Evolutionary conservation across 108 stramenopile species (phyloP), one percentile per base, ranked within the genome.

Genomic region (Nannochloropsis oceanica): DNA sequence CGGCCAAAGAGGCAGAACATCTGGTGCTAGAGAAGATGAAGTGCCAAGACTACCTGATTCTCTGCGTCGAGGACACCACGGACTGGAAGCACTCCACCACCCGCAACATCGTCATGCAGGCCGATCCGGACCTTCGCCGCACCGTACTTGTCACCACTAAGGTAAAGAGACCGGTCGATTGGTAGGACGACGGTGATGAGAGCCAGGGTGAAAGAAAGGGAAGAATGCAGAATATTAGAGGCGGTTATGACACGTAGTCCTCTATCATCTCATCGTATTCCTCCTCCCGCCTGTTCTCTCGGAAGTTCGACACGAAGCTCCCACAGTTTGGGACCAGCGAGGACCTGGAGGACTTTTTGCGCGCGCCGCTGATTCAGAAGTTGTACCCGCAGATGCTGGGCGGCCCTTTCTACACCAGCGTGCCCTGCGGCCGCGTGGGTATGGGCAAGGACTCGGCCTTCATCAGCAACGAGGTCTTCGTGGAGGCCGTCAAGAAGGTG

Each of bases 91-190:
- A 95, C 87, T 94, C 94, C 27, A 90, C 93, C 14, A 95, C 94
- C 10, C 91, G 95, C 26, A 91, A 92, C 84, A 13, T 92, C 42
- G 91, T 91, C 50, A 89, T 87, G 24, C 91, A 91, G 86, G 96
- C 94, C 25, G 96, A 96, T 91, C 96, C 94, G 14, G 93, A 95
- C 83, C 88, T 96, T 27, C 91, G 92, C 25, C 92, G 96, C 14
- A 96, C 96, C n/a, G 96, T 96, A 26, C 93, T 96, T 79, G 95
- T 96, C 50, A 94, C 94, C 85, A 95, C 96, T 34, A 96, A 96
- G 89, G 59, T 73, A 73, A 18, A n/a, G 59, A 73, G 59, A 73
- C 59, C 5, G n/a, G 59, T 73, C 59, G 22, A 10, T 7, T 73
- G 5, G 59, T 2, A 73, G 10, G 59, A 73, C 59, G n/a, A 34